Evolutionary conservation across 805 yeast species (phyloP).

Genomic region (Diddensiella transvaalensis): DNA sequence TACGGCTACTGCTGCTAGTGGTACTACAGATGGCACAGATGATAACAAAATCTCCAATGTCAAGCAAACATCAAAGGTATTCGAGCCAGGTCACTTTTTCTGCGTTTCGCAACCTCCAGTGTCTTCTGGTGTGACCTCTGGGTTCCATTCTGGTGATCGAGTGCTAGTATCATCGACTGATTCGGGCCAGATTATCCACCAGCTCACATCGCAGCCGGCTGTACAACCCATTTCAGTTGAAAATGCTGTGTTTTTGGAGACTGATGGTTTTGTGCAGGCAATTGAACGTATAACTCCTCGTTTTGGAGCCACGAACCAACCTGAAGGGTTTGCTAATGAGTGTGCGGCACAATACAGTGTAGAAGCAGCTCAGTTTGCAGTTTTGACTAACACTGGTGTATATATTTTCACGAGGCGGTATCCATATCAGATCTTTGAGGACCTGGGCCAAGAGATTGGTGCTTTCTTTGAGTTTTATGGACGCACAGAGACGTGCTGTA

Average conservation of each 20-base stretch:
- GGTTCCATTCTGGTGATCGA: constrained; percentile 34
- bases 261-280: constrained; percentile 62
- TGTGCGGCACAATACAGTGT: constrained; percentile 81
- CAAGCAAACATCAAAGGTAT: constrained; percentile 54
- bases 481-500: constrained; percentile 82
- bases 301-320: constrained; percentile 67
- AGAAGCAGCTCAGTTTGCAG: constrained; percentile 67
- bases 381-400: constrained; percentile 75
- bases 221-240: constrained; percentile 50
- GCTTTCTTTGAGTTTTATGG: constrained; percentile 79
- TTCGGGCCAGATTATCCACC: constrained; percentile 70
- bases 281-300: constrained; percentile 67
- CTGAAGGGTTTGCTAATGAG: constrained; percentile 79
- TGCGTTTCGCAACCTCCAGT: constrained; percentile 47
- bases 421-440: constrained; percentile 72
- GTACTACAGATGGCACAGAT: too few relatives aligned
- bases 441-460: constrained; percentile 61
- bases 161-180: constrained; percentile 79
- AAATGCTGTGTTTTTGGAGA: constrained; percentile 71
- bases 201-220: constrained; percentile 29
- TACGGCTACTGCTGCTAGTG: too few relatives aligned
- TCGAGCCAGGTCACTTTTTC: constrained; percentile 84
- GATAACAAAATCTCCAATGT: constrained; percentile 47
- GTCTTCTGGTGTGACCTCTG: constrained; percentile 27
- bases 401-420: constrained; percentile 73